Evolutionary conservation across 2,329 filamentous ascomycete genomes (phyloP).

Genomic region (Dothistroma pini): DNA sequence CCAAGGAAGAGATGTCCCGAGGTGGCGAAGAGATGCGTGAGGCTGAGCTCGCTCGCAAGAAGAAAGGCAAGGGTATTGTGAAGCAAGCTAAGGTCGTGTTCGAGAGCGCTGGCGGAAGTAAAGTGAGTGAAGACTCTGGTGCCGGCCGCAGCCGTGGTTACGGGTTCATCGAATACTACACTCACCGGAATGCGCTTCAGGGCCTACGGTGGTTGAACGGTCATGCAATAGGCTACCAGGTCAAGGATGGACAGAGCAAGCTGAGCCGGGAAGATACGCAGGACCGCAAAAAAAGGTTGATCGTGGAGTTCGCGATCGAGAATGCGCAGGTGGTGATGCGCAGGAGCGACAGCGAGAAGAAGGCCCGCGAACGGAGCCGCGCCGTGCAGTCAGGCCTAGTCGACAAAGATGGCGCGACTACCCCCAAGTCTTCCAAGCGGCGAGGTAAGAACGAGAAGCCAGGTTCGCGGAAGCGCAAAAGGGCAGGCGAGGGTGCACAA

Average conservation of each 20-base stretch:
- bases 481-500: slow-evolving; percentile 28
- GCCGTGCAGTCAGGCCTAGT: slow-evolving; percentile 22
- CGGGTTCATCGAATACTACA: slow-evolving; percentile 95
- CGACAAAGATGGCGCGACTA: slow-evolving; percentile 11
- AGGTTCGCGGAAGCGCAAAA: slow-evolving; percentile 40
- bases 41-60: slow-evolving; percentile 73
- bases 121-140: slow-evolving; percentile 71
- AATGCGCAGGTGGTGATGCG: slow-evolving; percentile 93
- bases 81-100: slow-evolving; percentile 94
- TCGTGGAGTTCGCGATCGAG: slow-evolving; percentile 97
- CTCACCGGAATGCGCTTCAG: slow-evolving; percentile 92
- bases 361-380: slow-evolving; percentile 47
- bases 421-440: slow-evolving; percentile 14
- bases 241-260: slow-evolving; percentile 40
- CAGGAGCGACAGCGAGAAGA: slow-evolving; percentile 61
- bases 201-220: slow-evolving; percentile 92
- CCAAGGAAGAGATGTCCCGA: slow-evolving; percentile 81
- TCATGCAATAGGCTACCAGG: slow-evolving; percentile 54
- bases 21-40: slow-evolving; percentile 76
- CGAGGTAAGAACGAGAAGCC: slow-evolving; percentile 22
- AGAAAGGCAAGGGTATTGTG: slow-evolving; percentile 81
- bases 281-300: slow-evolving; percentile 81
- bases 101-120: slow-evolving; percentile 79
- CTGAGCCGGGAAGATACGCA: slow-evolving; percentile 44
- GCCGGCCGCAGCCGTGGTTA: slow-evolving; percentile 87